Conservation (phyloP, 225 moss, liverwort and hornwort genomes). For the Pseudoscleropodium purum region DNA sequence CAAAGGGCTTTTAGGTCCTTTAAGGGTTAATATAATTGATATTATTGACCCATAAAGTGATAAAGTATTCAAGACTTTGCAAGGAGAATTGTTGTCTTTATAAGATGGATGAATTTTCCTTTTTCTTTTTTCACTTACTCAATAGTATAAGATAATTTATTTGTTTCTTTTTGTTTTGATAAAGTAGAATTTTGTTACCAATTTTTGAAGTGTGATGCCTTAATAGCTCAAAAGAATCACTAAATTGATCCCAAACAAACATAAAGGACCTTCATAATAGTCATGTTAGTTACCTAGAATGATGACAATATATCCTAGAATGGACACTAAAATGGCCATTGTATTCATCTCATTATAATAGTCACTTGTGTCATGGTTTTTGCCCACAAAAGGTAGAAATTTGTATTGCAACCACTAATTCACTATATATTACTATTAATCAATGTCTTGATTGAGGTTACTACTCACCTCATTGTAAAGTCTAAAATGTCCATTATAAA, state of each 20-base stretch:
- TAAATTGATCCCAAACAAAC: not conserved
- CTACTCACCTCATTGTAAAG: not conserved
- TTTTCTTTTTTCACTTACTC: not conserved
- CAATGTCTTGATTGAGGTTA: not conserved
- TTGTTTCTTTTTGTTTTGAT: not conserved
- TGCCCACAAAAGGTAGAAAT: not conserved
- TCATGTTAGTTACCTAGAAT: not conserved
- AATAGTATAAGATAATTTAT: not conserved
- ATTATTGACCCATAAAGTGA: not conserved
- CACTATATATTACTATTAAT: rapidly evolving
- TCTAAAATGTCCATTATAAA: not conserved
- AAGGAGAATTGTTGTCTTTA: not conserved
- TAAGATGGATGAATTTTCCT: not conserved
- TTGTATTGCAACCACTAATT: not conserved
- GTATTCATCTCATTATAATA: not conserved
- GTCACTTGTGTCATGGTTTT: not conserved
- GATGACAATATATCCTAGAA: not conserved
- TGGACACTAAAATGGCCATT: rapidly evolving
- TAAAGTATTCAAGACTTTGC: not conserved
- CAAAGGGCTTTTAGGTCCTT: too few relatives aligned
- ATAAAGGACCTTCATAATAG: not conserved
- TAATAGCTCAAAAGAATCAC: not conserved
- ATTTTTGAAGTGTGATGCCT: not conserved
- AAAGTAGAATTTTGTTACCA: not conserved
- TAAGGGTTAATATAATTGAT: not conserved